These are phyloP conservation scores for Pulveroboletus sp. DNA, from an alignment of 768 basidiomycete genomes.

Conservation along the genomic window DNA sequence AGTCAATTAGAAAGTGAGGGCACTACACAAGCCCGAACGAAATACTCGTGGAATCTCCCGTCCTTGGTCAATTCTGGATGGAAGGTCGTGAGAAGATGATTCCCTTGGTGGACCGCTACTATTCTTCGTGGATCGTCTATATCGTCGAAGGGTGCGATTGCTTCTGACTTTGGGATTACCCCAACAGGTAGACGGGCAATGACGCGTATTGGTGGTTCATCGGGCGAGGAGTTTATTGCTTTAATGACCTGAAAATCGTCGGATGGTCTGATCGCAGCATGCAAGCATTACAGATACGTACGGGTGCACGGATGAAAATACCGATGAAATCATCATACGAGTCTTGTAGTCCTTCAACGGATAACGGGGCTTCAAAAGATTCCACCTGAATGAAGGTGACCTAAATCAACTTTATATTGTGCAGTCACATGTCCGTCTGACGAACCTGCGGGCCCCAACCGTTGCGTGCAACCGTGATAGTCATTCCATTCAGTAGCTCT, in stretches of 20 bases:
- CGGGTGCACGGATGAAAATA: conserved; percentile 93
- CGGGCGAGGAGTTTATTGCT: conserved; percentile 39
- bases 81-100: conserved; percentile 82
- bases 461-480: conserved; percentile 77
- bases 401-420: not conserved
- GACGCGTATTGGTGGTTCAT: conserved; percentile 59
- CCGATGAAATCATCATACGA: conserved; percentile 65
- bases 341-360: conserved; percentile 57
- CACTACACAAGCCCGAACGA: conserved; percentile 70
- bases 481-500: conserved; percentile 77
- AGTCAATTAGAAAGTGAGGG: conserved; percentile 16
- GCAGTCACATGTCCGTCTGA: not conserved
- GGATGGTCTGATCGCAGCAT: not conserved
- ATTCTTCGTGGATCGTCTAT: conserved; percentile 58
- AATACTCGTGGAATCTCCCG: conserved; percentile 87
- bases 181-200: conserved; percentile 63
- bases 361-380: conserved; percentile 80
- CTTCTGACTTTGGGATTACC: conserved; percentile 39
- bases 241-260: conserved; percentile 54
- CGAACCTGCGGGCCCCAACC: conserved; percentile 89
- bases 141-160: conserved; percentile 34
- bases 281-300: conserved; percentile 29
- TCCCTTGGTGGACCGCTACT: conserved; percentile 83
- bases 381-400: conserved; percentile 52
- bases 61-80: conserved; percentile 92